Base-by-base conservation (phyloP, 257 asterid species). In the Plantago ovata region DNA sequence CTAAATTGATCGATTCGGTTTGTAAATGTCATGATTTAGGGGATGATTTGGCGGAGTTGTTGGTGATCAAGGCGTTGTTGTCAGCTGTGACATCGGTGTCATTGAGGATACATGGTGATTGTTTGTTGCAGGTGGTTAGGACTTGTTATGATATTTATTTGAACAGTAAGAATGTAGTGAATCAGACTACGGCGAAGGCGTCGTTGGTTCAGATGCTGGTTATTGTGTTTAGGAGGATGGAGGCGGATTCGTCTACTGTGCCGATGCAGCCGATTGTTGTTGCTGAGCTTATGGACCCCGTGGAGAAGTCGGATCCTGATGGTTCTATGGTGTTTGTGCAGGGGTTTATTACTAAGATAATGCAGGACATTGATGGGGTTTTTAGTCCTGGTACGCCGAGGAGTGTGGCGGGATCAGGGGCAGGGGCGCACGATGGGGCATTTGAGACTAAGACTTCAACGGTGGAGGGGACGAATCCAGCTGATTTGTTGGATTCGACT, bases 141-240 rank as follows among this genome's bases (percentile, higher is more conserved):
- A 93, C 97, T 23, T 89, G 96, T 60, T 93, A 93, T 38, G 95
- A 86, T 74, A 79, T 89, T 32, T 89, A 89, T 65, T 63, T 93
- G 68, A 84, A 63, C 65, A 93, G 99, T 72, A 89, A 89, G 77
- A 93, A 86, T 69, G 74, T 79, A 65, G 99, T 93, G 81, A 89
- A 89, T 75, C 96, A 89, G 81, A 86, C 94, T 1, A 89, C 99
- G 1, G 93, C 97, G 7, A 93, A 86, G 80, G 99, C 99, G 20
- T 89, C 99, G 14, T 63, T 93, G 85, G 83, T 86, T 66, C 99
- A 89, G 72, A 93, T 93, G 97, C 75, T 93, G 64, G 97, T 93
- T 38, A 93, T 93, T 69, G 96, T 93, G 60, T 93, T 93, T 55
- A 67, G 99, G 69, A 81, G 99, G 69, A 93, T 93, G 99, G 99